Evolutionary conservation across 257 asterid species (phyloP).

Genomic region (Solanum dulcamara): DNA sequence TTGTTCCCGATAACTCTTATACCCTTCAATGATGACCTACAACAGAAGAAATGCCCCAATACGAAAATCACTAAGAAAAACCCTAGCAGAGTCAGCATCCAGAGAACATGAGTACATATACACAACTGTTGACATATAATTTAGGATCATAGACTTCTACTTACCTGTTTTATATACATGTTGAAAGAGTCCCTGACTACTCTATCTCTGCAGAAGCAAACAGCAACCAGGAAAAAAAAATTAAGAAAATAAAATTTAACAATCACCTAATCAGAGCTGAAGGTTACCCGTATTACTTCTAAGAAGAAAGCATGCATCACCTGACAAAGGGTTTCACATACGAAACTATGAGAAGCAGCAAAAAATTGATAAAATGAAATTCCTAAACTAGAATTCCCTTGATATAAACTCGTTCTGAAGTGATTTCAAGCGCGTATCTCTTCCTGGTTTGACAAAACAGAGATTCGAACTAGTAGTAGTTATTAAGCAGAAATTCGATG

Average conservation of each 20-base stretch:
- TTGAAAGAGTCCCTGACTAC: neutral
- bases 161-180: slow-evolving; percentile 86
- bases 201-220: neutral
- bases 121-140: neutral
- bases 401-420: neutral
- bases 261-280: neutral
- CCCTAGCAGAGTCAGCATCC: neutral
- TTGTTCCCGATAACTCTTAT: slow-evolving; percentile 93
- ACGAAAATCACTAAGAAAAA: neutral
- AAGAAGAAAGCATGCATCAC: neutral
- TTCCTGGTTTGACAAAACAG: neutral
- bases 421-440: neutral
- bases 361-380: neutral
- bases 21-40: slow-evolving; percentile 93
- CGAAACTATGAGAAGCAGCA: neutral
- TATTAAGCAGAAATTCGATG: neutral
- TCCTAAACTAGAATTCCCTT: neutral
- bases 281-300: neutral
- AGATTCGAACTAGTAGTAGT: neutral
- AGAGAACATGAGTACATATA: neutral
- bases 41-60: neutral
- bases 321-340: neutral
- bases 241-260: neutral
- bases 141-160: neutral
- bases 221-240: neutral